Evolutionary conservation across 2,329 filamentous ascomycete species (phyloP).

Genomic region (Lizonia empirigonia): DNA sequence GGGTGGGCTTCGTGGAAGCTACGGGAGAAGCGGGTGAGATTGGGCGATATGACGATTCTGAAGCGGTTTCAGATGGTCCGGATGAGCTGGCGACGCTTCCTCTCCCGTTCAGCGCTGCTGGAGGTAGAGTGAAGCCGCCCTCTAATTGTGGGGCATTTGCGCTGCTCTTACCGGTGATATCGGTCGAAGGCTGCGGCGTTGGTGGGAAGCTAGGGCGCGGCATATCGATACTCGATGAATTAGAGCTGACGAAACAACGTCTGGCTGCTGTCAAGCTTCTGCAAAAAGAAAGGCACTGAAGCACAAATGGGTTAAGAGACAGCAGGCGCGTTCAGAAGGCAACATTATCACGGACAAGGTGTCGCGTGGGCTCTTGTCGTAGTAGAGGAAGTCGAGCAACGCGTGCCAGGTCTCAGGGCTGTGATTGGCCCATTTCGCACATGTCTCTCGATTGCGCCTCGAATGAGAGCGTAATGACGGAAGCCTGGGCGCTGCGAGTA

Average conservation of each 20-base stretch:
- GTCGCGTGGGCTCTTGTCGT: slow-evolving; percentile 40
- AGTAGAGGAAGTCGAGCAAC: slow-evolving; percentile 25
- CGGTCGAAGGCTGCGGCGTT: slow-evolving; percentile 79
- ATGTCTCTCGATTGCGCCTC: slow-evolving; percentile 24
- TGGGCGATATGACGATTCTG: slow-evolving; percentile 60
- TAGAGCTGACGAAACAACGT: slow-evolving; percentile 20
- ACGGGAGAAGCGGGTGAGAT: slow-evolving; percentile 50
- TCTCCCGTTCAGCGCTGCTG: slow-evolving; percentile 67
- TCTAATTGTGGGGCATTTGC: slow-evolving; percentile 66
- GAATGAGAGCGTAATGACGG: slow-evolving; percentile 33
- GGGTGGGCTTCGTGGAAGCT: slow-evolving; percentile 37
- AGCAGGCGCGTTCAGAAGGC: slow-evolving; percentile 15
- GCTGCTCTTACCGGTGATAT: slow-evolving; percentile 75
- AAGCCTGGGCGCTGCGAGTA: slow-evolving; percentile 32
- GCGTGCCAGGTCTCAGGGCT: slow-evolving; percentile 16
- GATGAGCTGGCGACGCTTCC: slow-evolving; percentile 54
- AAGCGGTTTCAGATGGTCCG: slow-evolving; percentile 54
- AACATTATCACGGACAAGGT: slow-evolving; percentile 31
- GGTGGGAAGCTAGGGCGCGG: slow-evolving; percentile 68
- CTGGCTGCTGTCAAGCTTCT: slow-evolving; percentile 17
- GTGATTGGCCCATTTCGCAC: slow-evolving; percentile 29
- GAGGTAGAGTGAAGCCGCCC: slow-evolving; percentile 74
- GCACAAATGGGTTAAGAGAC: slow-evolving; percentile 19
- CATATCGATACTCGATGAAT: slow-evolving; percentile 56
- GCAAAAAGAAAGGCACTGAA: slow-evolving; percentile 5